Conservation (phyloP, 805 yeast genomes). For the Isabelozyma heimii region DNA sequence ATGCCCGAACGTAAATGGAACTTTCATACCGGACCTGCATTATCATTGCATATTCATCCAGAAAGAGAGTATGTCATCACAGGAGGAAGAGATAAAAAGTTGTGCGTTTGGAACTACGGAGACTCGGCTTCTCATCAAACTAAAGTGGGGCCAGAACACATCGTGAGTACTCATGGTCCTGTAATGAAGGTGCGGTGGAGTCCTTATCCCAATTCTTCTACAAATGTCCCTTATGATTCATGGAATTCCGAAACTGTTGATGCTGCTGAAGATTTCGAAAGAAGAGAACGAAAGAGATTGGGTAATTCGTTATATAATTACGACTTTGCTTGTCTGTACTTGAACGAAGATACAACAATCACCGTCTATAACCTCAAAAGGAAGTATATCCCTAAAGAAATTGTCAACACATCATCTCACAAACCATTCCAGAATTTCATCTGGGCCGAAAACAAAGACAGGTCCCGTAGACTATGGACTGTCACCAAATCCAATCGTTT, state of each 20-base stretch:
- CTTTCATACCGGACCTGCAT: constrained; percentile 90
- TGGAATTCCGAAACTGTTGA: constrained; percentile 8
- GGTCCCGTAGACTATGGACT: constrained; percentile 34
- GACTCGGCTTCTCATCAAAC: constrained; percentile 16
- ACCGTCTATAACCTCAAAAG: constrained; percentile 69
- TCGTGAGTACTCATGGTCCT: constrained; percentile 72
- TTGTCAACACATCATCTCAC: constrained; percentile 49
- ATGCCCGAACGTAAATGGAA: constrained; percentile 75
- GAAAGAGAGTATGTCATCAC: constrained; percentile 76
- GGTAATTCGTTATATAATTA: constrained; percentile 45
- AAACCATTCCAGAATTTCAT: constrained; percentile 41
- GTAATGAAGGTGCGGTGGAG: constrained; percentile 75
- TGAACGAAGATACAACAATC: constrained; percentile 69
- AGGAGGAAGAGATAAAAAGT: constrained; percentile 88
- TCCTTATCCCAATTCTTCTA: constrained; percentile 14
- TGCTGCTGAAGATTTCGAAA: constrained; percentile 1
- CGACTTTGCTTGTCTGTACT: constrained; percentile 69
- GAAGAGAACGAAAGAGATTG: constrained; percentile 12
- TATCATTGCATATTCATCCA: constrained; percentile 87
- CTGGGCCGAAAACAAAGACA: constrained; percentile 31
- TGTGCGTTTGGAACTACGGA: constrained; percentile 67
- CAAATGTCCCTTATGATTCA: neutral
- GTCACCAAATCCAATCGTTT: constrained; percentile 39
- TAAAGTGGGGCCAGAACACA: constrained; percentile 57
- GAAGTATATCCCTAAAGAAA: constrained; percentile 71